Base-by-base conservation (phyloP, 352 stramenopile species). In the Phytophthora pluvialis region DNA sequence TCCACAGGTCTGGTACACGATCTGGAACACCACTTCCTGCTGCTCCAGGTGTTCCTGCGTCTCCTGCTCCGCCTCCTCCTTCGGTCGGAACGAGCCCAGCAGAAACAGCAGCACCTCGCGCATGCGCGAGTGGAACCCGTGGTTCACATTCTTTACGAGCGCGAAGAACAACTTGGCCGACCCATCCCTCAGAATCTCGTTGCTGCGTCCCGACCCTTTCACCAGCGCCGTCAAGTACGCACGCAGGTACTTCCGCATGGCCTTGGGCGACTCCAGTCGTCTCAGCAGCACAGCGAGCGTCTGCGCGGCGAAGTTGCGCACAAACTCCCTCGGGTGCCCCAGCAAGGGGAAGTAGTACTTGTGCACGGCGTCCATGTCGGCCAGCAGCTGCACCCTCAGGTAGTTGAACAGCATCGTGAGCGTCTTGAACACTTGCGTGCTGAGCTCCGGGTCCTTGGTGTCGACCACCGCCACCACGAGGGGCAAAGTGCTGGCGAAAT, bases 351-450 rank as follows among this genome's bases (percentile, higher is more conserved):
- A 95, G 74, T 97, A 97, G 72, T 82, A 97, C 56, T 93, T 85
- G 75, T 96, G 89, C 25, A 97, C 80, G n/a, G 87, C 80, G 25
- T 93, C 85, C 84, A 97, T 97, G 60, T 97, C 86, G 39, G 89
- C 81, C 7, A 95, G 70, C 31, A 97, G 73, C 46, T 95, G 83
- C 44, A 85, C 72, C 42, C 88, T 81, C 46, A 97, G 67, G 73
- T 93, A 89, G 58, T 78, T 94, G 64, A 97, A 97, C 29, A 97
- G 77, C 80, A 95, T 93, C 26, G 89, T 88, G 15, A 97, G 77
- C 39, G 91, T 95, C 73, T 96, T 95, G 68, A 97, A 97, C 57
- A 96, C 89, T 49, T 95, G 83, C 5, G 89, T 94, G 42, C 88
- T 97, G 21, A 95, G 63, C 47, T 97, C 91, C 1, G 91, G 91